Base-by-base conservation (phyloP, 176 grass and related monocot genomes). In the Canna indica region DNA sequence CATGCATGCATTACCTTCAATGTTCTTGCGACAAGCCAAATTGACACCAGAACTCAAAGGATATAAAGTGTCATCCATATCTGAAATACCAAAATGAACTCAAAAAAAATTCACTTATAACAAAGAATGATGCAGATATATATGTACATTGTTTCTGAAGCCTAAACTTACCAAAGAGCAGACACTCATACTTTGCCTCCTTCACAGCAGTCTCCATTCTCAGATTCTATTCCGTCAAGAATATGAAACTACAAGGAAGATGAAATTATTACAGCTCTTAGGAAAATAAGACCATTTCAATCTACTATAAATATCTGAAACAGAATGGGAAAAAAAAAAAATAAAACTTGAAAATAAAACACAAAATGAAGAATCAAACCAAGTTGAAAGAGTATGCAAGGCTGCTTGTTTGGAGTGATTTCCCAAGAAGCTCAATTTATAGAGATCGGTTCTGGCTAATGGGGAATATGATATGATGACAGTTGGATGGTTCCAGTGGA, bases 21-120 rank as follows among this genome's bases (percentile, higher is more conserved):
- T 99, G 75, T 99, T 99, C 32, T 90, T 82, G 32, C 89, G 89
- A 80, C 94, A 99, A 34, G 84, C 94, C 22, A 93, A 62, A 85
- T 93, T 90, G 80, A 99, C 77, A 0, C 94, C 94, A 2, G 79
- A 78, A 69, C 82, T 93, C 80, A 88, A 73, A 30, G 94, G 86
- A 80, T 93, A 99, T 17, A 99, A 75, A 13, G 94, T 99, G 57
- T 99, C 94, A 68, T 99, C 94, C 94, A 99, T 85, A 34, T 99
- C 94, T 97, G 82, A 34, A 71, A 77, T 29, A 29, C 9, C 44
- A 64, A 32, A 1, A 17, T 26, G 24, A 42, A 38, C 24, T 75
- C 8, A 32, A 31, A 25, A 73, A 10, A 15, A 17, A 32, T 9
- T 30, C 10, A 24, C 4, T 31, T 62, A 4, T 27, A 16, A 33